Evolutionary conservation across 2,329 filamentous ascomycete species (phyloP).

Genomic region (Dryadomyces sulphureus): DNA sequence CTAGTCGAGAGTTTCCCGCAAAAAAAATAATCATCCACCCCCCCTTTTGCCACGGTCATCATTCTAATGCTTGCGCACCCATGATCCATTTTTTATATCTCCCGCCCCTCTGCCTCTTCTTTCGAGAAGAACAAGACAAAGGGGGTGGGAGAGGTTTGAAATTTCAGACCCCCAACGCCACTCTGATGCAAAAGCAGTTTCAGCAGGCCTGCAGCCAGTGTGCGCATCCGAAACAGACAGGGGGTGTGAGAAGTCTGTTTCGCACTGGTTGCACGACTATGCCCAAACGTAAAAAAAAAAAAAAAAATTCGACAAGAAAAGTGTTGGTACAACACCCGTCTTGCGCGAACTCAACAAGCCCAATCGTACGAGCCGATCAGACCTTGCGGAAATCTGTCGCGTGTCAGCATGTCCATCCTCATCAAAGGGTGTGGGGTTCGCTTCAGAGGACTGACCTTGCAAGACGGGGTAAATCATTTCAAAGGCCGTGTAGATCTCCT

Average conservation of each 20-base stretch:
- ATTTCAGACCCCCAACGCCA: background rate
- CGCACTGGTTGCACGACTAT: no score
- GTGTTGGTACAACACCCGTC: constrained; percentile 8
- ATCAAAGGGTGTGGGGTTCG: constrained; percentile 13
- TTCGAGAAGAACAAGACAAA: background rate
- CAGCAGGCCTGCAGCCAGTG: no score
- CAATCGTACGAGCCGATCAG: constrained; percentile 17
- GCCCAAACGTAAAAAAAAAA: background rate
- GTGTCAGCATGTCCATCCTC: constrained; percentile 8
- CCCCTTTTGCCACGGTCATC: background rate
- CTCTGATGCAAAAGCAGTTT: background rate
- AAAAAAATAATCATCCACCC: background rate
- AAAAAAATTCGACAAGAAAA: background rate
- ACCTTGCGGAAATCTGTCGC: constrained; percentile 43
- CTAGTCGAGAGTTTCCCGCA: background rate
- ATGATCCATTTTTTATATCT: background rate
- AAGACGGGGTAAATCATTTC: constrained; percentile 96
- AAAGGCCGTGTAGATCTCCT: constrained; percentile 95
- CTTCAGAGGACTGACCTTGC: constrained; percentile 43
- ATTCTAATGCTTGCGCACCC: background rate
- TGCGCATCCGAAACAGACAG: background rate
- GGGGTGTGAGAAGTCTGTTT: no score
- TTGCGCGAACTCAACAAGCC: background rate
- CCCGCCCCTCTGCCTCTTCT: background rate
- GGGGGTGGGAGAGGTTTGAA: background rate